phyloP scores from a whole-genome alignment of 1,284 basidiomycete genomes.

The Naganishia albida region DNA sequence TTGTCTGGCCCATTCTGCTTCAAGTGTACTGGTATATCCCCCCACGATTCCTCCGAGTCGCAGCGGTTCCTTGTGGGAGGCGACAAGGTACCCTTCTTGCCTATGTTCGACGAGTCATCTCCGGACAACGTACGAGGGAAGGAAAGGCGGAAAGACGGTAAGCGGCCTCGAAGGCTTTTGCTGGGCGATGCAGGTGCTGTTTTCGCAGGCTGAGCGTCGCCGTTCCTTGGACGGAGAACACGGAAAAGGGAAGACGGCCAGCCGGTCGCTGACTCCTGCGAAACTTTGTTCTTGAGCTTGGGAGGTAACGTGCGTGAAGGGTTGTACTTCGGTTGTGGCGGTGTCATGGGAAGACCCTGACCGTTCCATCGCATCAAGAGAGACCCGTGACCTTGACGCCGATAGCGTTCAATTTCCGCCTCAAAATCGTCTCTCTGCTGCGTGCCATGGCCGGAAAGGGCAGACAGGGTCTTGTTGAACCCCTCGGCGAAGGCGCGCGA shows the following conservation, averaged over 20 bases:
- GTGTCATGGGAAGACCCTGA: neutral
- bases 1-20: neutral
- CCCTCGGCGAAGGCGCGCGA: conserved; percentile 2
- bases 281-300: neutral
- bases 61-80: neutral
- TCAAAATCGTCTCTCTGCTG: neutral
- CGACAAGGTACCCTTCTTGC: neutral
- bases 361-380: no score
- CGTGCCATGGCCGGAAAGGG: neutral
- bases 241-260: neutral
- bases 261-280: neutral
- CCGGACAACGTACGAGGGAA: neutral
- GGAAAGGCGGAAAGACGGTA: neutral
- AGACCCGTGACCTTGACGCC: neutral
- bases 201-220: neutral
- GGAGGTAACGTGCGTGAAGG: neutral
- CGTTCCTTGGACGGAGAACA: neutral
- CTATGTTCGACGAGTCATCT: no score
- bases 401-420: neutral
- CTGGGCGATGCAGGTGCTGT: no score
- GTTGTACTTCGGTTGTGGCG: neutral
- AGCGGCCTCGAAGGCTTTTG: neutral
- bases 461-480: neutral
- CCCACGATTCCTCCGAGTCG: conserved; percentile 20
- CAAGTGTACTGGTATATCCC: neutral